Evolutionary conservation across 106 monocot genomes (phyloP), one percentile per base, ranked within the genome.

Genomic region (Dendrobium officinale): DNA sequence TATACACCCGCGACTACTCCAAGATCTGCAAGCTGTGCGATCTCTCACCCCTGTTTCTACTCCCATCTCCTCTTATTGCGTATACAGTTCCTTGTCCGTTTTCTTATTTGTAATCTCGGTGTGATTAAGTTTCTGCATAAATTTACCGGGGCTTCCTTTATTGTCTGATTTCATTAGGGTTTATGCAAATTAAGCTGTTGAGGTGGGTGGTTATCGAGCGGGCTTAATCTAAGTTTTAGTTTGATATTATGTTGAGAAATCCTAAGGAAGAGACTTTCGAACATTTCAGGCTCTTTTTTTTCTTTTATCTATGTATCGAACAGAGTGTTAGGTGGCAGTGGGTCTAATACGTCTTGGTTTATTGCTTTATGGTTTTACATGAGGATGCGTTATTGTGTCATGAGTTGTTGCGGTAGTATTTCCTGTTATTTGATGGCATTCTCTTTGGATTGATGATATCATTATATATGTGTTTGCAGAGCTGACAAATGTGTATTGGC

Each of bases 1-100:
- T 97, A 80, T 86, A 91, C 85, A 94, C 97, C 58, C 92, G 97
- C 77, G 92, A 97, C 72, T 90, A 94, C 88, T 97, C 97, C 86
- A 97, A 97, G 90, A 97, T 97, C 89, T 94, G 84, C 87, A 77
- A 90, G 58, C 84, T 97, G 97, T 97, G 82, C 75, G 83, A n/a
- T 26, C 61, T 11, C 45, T 77, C 70, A 16, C n/a, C 33, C 42
- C 10, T 55, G 9, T 8, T 76, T 10, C 55, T 74, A 13, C 33
- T 37, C 9, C 6, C 58, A 59, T 29, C 61, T 55, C 41, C 33
- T 70, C 4, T 31, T 15, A 33, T 16, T 70, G 20, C 10, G 13
- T 70, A 17, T 18, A 74, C 19, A 29, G 41, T 61, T 51, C 10
- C 1, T 51, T 51, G 10, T 51, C n/a, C 5, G 59, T 61, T 61